A percentile compares a stretch with the other conserved stretches of the same genome.
Conservation (phyloP, 805 yeast genomes). For the Metschnikowia aberdeeniae region DNA sequence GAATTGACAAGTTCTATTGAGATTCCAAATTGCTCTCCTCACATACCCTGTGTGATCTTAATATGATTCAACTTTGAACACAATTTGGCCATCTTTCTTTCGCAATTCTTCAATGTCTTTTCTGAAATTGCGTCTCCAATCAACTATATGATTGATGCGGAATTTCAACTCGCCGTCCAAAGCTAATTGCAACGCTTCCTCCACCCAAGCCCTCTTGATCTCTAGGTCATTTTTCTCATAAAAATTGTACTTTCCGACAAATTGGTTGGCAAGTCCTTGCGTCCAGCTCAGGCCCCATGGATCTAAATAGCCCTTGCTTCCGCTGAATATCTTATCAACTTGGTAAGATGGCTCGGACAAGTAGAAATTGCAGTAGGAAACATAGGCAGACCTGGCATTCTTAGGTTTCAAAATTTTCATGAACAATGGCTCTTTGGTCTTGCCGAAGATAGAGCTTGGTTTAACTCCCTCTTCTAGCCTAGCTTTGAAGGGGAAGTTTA, state of each 20-base stretch:
- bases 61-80: slow-evolving; percentile 37
- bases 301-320: slow-evolving; percentile 19
- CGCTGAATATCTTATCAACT: slow-evolving; percentile 26
- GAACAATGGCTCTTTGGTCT: slow-evolving; percentile 29
- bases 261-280: slow-evolving; percentile 26
- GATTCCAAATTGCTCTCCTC: neutral
- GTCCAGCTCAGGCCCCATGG: slow-evolving; percentile 39
- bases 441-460: slow-evolving; percentile 21
- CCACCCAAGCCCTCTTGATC: slow-evolving; percentile 29
- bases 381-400: slow-evolving; percentile 24
- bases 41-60: slow-evolving; percentile 7
- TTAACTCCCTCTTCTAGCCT: slow-evolving; percentile 13
- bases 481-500: slow-evolving; percentile 26
- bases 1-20: neutral
- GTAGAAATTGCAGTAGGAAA: slow-evolving; percentile 34
- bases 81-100: slow-evolving; percentile 29
- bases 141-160: slow-evolving; percentile 27
- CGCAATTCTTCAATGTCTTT: slow-evolving; percentile 24
- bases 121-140: slow-evolving; percentile 38
- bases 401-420: slow-evolving; percentile 37
- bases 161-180: slow-evolving; percentile 27
- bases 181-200: slow-evolving; percentile 29
- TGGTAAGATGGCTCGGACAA: slow-evolving; percentile 30
- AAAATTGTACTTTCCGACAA: slow-evolving; percentile 30
- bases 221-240: slow-evolving; percentile 29